Percentiles rank a stretch among this genome's conserved stretches.
Conservation (phyloP, 164 flowering plant genomes). For the Annona cherimola region DNA sequence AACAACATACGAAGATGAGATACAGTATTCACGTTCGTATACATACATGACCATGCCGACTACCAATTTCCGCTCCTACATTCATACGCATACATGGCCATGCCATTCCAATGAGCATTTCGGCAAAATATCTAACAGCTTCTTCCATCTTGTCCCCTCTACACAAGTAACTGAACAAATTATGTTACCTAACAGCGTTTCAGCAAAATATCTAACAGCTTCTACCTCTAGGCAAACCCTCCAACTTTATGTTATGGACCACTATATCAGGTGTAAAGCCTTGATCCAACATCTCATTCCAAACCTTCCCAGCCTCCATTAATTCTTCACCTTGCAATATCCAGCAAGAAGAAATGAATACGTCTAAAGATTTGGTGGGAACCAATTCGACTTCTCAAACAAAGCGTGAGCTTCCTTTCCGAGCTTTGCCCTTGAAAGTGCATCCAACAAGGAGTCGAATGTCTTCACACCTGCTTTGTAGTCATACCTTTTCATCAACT, state of each 20-base stretch:
- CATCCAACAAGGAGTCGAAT: constrained; percentile 64
- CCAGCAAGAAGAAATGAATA: constrained; percentile 73
- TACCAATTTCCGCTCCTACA: too few relatives aligned
- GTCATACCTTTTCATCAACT: constrained; percentile 69
- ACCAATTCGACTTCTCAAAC: constrained; percentile 63
- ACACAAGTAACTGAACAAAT: constrained; percentile 63
- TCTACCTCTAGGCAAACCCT: constrained; percentile 52
- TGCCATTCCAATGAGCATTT: constrained; percentile 37
- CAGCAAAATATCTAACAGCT: constrained; percentile 53
- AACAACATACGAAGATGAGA: too few relatives aligned
- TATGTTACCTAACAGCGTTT: constrained; percentile 77
- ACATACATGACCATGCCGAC: too few relatives aligned
- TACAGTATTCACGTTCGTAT: too few relatives aligned
- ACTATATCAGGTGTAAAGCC: constrained; percentile 79
- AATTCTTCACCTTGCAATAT: constrained; percentile 76
- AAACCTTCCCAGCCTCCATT: constrained; percentile 64
- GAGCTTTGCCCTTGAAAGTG: constrained; percentile 69
- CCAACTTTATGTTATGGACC: constrained; percentile 68
- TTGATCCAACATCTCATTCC: constrained; percentile 83
- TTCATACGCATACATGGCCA: too few relatives aligned
- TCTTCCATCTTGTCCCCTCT: constrained; percentile 54
- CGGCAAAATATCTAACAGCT: constrained; percentile 55
- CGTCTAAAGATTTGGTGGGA: constrained; percentile 59
- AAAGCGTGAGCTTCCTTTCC: constrained; percentile 71
- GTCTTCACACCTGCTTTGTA: constrained; percentile 55